Percentiles rank a stretch among this genome's conserved stretches.
phyloP scores from a whole-genome alignment of 306 rosid genomes.

The Morella rubra region DNA sequence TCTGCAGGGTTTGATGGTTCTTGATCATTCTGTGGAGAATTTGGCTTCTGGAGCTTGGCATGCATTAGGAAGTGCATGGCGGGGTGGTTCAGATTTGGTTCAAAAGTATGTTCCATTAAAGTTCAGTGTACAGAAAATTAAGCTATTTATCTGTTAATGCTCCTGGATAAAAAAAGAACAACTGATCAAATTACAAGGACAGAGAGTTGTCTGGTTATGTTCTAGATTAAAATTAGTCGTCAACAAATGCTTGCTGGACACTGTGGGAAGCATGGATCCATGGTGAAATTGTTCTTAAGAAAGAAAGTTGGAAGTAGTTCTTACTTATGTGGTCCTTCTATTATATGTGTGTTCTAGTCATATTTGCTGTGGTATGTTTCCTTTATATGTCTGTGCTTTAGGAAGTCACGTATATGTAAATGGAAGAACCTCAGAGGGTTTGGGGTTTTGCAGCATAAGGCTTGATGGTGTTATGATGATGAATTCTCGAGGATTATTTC shows the following conservation, averaged over 20 bases:
- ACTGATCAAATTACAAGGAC: neutral
- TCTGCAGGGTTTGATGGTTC: slow-evolving; percentile 73
- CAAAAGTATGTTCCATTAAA: slow-evolving; percentile 56
- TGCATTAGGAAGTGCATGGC: slow-evolving; percentile 85
- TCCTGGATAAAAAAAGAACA: neutral
- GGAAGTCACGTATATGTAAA: neutral
- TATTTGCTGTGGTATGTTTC: neutral
- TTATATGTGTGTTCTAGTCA: neutral
- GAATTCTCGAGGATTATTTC: neutral
- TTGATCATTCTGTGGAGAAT: slow-evolving; percentile 90
- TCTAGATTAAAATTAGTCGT: slow-evolving; percentile 15
- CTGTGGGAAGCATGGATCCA: neutral
- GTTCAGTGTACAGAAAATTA: slow-evolving; percentile 6
- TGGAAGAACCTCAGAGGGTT: neutral
- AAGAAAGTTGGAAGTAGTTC: neutral
- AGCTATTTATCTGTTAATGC: slow-evolving; percentile 3
- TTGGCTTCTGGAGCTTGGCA: slow-evolving; percentile 97
- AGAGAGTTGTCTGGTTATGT: neutral
- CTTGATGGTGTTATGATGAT: neutral
- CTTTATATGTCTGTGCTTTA: neutral
- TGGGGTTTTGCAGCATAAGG: neutral
- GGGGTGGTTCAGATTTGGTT: slow-evolving; percentile 73
- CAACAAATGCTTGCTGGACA: slow-evolving; percentile 10
- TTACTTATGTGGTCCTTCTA: neutral
- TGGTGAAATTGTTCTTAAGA: neutral